Percentiles rank a stretch among this genome's conserved stretches.
phyloP scores from a whole-genome alignment of 805 yeast genomes.

The Cyberlindnera misumaiensis region DNA sequence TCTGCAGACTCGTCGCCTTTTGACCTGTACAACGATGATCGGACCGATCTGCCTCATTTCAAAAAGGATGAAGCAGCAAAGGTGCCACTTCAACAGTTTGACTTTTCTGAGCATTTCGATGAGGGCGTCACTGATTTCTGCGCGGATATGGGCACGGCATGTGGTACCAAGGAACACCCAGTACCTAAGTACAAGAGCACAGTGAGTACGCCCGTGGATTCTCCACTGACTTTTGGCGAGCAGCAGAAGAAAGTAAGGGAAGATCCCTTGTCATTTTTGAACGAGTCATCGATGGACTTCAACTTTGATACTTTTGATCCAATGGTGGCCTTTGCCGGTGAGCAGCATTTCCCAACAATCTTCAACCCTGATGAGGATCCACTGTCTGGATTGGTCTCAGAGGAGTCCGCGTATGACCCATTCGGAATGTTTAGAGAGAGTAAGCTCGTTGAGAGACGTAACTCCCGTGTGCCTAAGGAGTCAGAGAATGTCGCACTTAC shows the following conservation, averaged over 20 bases:
- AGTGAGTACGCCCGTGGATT: constrained; percentile 2
- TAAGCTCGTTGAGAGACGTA: constrained; percentile 8
- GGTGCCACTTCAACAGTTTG: constrained; percentile 22
- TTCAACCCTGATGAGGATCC: constrained; percentile 25
- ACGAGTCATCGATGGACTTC: constrained; percentile 21
- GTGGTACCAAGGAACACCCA: constrained; percentile 71
- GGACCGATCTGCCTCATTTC: constrained; percentile 17
- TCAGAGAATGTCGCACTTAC: not conserved
- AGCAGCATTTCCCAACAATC: constrained; percentile 7
- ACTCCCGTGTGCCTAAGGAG: not conserved
- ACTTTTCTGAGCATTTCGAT: constrained; percentile 43
- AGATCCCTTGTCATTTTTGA: constrained; percentile 44
- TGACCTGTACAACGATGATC: constrained; percentile 22
- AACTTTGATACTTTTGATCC: constrained; percentile 40
- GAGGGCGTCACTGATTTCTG: constrained; percentile 76
- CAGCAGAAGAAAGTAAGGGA: constrained; percentile 2
- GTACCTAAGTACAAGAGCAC: constrained; percentile 39
- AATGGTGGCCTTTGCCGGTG: constrained; percentile 39
- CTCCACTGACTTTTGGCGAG: not conserved
- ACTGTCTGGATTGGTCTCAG: constrained; percentile 39
- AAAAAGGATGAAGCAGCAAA: constrained; percentile 8
- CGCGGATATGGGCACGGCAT: constrained; percentile 65
- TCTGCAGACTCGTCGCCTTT: constrained; percentile 23
- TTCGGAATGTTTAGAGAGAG: constrained; percentile 25
- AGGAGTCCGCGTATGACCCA: constrained; percentile 53